Evolutionary conservation across 495 filamentous ascomycete genomes (phyloP).

Genomic region (Neurospora sp.): DNA sequence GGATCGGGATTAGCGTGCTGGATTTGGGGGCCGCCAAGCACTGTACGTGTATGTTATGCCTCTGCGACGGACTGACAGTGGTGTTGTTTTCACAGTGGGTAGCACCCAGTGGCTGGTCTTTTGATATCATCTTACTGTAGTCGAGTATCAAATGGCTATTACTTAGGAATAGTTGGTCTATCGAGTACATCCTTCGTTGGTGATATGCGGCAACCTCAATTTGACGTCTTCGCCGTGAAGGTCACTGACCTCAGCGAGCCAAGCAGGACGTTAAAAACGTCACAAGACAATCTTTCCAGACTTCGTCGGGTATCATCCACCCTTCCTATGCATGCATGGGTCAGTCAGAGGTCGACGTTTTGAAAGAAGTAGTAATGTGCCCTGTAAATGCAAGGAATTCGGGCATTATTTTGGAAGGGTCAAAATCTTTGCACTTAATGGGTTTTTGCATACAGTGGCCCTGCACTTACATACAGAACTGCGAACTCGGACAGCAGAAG

Average conservation of each 20-base stretch:
- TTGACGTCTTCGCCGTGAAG: background rate
- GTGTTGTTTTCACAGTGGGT: background rate
- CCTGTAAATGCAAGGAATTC: too few species aligned
- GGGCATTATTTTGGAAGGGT: too few species aligned
- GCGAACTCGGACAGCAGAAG: too few species aligned
- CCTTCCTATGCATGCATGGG: background rate
- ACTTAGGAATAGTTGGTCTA: background rate
- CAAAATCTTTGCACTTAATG: too few species aligned
- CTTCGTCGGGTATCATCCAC: background rate
- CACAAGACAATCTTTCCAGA: background rate
- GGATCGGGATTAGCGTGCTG: background rate
- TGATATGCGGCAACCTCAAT: background rate
- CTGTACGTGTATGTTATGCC: background rate
- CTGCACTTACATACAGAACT: too few species aligned
- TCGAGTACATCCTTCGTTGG: background rate
- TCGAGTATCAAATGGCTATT: background rate
- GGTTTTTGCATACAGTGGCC: too few species aligned
- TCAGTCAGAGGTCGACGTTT: background rate
- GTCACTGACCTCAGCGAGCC: background rate
- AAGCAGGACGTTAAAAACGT: background rate
- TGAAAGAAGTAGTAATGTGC: background rate
- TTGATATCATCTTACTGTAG: background rate
- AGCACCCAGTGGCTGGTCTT: background rate
- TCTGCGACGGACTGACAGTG: background rate
- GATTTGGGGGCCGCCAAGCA: background rate